Base-by-base conservation (phyloP, 2,329 filamentous ascomycete species). In the Colletotrichum coccodes region DNA sequence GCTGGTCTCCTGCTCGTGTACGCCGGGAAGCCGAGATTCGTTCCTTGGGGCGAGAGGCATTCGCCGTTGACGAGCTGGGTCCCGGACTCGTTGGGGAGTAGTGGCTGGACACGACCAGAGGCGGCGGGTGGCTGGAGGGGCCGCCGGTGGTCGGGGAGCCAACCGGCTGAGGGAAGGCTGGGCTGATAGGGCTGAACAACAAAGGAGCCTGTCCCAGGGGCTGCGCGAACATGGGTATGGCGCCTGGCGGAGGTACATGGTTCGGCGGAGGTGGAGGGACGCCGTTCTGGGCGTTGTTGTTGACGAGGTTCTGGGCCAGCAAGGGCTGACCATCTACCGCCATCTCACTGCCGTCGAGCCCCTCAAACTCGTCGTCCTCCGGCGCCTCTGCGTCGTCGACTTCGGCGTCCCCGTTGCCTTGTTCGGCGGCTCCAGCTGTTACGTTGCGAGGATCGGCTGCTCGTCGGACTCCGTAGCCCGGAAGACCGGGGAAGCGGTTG, bases 311-410 rank as follows among this genome's bases (percentile, higher is more conserved):
- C n/a, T 71, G 70, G 6, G 67, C 70, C 53, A 71, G 47, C 2
- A 70, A n/a, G 9, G 60, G 70, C 12, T 71, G 70, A 12, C 68
- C 73, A 53, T 82, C 79, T 4, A 81, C 73, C 4, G 75, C 74
- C 79, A 81, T 81, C 30, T 82, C 81, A 67, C 72, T 79, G 6
- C 75, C 76, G 32, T 83, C 81, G 21, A 82, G 65, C 11, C 77
- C 81, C 34, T 83, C 82, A 46, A 81, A 80, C 44, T 83, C 80
- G n/a, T 83, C 81, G n/a, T 83, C 82, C 16, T 83, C 82, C 2
- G 76, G 76, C 73, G 79, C 81, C 38, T 76, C 75, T 9, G 69
- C 70, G 16, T 85, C 82, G 32, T 84, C 83, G 26, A 79, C 81
- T 28, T 74, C 76, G 18, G 78, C 78, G 28, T 78, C 81, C 16